Evolutionary conservation across 2,329 filamentous ascomycete species (phyloP).

Genomic region (Venturia carpophila): DNA sequence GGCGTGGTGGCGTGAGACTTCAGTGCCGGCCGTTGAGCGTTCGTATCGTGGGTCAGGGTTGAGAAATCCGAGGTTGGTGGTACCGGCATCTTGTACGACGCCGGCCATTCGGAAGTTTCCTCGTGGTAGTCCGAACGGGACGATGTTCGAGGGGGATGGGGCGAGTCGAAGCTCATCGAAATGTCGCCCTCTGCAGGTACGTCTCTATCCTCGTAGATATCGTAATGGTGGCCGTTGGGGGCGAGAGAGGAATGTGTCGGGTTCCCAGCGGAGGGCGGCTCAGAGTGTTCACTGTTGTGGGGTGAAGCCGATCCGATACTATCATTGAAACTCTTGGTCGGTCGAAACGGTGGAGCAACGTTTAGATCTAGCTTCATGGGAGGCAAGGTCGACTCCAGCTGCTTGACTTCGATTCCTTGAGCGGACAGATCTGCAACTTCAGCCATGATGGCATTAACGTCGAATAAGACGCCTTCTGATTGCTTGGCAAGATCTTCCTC

Average conservation of each 20-base stretch:
- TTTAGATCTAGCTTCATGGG: constrained; percentile 20
- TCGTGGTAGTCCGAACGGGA: constrained; percentile 19
- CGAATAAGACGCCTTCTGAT: constrained; percentile 63
- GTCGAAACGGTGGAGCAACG: constrained; percentile 20
- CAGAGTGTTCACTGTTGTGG: constrained; percentile 23
- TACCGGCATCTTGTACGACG: constrained; percentile 18
- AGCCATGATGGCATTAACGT: constrained; percentile 80
- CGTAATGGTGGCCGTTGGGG: constrained; percentile 16
- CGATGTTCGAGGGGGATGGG: constrained; percentile 19
- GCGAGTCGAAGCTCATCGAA: constrained; percentile 38
- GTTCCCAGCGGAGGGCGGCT: constrained; percentile 19
- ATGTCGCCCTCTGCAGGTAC: constrained; percentile 36
- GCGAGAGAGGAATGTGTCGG: constrained; percentile 16
- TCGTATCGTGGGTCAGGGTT: not conserved
- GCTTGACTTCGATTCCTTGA: constrained; percentile 62
- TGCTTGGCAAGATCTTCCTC: constrained; percentile 29
- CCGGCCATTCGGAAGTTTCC: constrained; percentile 24
- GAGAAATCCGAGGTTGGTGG: not conserved
- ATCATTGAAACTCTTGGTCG: constrained; percentile 37
- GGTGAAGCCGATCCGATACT: constrained; percentile 25
- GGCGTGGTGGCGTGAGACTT: constrained; percentile 28
- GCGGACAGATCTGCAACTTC: constrained; percentile 65
- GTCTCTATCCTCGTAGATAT: constrained; percentile 19
- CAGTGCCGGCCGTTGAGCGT: constrained; percentile 20
- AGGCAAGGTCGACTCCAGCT: constrained; percentile 44